Percentiles rank a stretch among this genome's conserved stretches.
These are phyloP conservation scores for Skeletonema costatum DNA, from an alignment of 108 stramenopile genomes.

Conservation along the genomic window DNA sequence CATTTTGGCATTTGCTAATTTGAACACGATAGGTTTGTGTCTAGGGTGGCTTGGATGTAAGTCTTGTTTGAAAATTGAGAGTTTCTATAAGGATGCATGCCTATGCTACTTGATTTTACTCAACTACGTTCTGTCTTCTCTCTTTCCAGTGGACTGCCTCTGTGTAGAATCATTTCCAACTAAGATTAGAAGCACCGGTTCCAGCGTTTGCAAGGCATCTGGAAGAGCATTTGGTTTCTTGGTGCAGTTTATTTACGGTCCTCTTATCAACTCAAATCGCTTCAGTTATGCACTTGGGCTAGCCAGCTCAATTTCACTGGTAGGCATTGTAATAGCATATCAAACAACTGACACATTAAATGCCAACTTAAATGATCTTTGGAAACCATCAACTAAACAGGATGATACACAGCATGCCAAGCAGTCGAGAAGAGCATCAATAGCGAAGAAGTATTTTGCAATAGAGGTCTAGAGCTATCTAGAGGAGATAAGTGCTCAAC, in stretches of 20 bases:
- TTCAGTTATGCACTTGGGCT: constrained; percentile 25
- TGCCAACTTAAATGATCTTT: constrained; percentile 38
- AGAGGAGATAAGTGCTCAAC: not conserved
- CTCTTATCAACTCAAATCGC: constrained; percentile 19
- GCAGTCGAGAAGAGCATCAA: not conserved
- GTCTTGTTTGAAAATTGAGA: too few relatives aligned
- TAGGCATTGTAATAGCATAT: constrained; percentile 11
- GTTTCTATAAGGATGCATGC: too few relatives aligned
- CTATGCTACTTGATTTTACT: too few relatives aligned
- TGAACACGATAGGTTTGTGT: constrained; percentile 24
- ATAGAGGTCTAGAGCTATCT: not conserved
- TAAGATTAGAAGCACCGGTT: constrained; percentile 40
- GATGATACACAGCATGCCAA: not conserved
- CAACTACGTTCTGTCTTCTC: too few relatives aligned
- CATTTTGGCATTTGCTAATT: constrained; percentile 24
- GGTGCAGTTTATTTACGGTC: constrained; percentile 36
- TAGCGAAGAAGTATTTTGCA: constrained; percentile 2
- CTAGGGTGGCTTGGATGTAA: constrained; percentile 26
- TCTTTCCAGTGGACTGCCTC: constrained; percentile 21
- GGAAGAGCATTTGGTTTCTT: constrained; percentile 37
- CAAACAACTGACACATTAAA: constrained; percentile 43
- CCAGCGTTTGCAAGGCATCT: constrained; percentile 44
- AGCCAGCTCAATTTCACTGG: constrained; percentile 15
- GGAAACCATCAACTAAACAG: constrained; percentile 4
- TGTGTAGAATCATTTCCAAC: constrained; percentile 48